Evolutionary conservation across 163 green algal genomes (phyloP).

Genomic region (Coccomyxa subellipsoidea): DNA sequence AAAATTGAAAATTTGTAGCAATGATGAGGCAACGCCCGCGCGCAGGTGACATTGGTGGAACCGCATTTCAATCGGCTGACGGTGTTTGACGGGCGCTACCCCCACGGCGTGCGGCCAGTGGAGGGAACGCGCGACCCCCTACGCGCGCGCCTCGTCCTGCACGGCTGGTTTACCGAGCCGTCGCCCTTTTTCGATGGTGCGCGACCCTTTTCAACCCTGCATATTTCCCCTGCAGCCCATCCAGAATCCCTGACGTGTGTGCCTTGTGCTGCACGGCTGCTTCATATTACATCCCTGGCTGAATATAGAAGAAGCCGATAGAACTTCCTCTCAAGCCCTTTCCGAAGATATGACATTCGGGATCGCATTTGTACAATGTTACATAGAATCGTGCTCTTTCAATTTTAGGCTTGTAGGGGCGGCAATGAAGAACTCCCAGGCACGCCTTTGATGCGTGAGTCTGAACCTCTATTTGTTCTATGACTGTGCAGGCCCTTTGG

Average conservation of each 20-base stretch:
- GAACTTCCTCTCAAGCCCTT: too few relatives aligned
- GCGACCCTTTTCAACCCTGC: not conserved
- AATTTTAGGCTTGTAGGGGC: too few relatives aligned
- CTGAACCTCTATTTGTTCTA: not conserved
- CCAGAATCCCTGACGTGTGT: too few relatives aligned
- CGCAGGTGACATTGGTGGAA: slow-evolving; percentile 43
- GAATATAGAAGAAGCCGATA: too few relatives aligned
- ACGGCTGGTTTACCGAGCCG: slow-evolving; percentile 80
- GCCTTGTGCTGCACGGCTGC: too few relatives aligned
- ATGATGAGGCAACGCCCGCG: not conserved
- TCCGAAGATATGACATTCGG: too few relatives aligned
- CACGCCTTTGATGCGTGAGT: too few relatives aligned
- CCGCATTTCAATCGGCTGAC: slow-evolving; percentile 70
- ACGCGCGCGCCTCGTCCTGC: slow-evolving; percentile 63
- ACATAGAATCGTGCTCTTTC: not conserved
- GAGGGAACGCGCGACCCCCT: slow-evolving; percentile 57
- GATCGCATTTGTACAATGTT: too few relatives aligned
- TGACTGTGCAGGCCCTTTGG: not conserved
- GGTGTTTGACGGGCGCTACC: slow-evolving; percentile 74
- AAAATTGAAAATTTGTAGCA: too few relatives aligned
- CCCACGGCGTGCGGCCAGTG: slow-evolving; percentile 65
- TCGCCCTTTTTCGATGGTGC: slow-evolving; percentile 58
- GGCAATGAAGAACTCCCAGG: too few relatives aligned
- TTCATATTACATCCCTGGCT: too few relatives aligned
- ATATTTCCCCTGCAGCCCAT: too few relatives aligned